Conservation (phyloP, 345 rosid genomes). For the Boechera divaricarpa region DNA sequence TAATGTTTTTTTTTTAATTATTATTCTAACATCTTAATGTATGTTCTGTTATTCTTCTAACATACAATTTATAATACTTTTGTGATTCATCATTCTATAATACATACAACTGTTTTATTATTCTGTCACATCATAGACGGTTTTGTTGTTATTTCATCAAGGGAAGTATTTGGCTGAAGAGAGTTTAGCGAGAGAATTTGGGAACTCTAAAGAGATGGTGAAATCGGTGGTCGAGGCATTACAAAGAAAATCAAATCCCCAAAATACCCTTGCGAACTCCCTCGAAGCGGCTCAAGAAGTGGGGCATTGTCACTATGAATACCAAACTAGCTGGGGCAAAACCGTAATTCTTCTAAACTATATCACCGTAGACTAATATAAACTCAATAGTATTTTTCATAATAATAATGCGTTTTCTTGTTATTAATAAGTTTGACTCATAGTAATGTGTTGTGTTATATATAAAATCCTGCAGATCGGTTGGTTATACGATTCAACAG, state of each 20-base stretch:
- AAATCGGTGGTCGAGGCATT: conserved; percentile 53
- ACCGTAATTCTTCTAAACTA: conserved; percentile 42
- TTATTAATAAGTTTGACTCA: too few relatives aligned
- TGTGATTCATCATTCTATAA: too few relatives aligned
- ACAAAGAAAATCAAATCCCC: conserved; percentile 42
- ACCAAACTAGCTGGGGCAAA: conserved; percentile 60
- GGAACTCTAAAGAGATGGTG: conserved; percentile 55
- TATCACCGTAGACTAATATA: background rate
- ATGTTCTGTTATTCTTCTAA: too few relatives aligned
- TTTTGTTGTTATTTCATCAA: background rate
- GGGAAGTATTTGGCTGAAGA: conserved; percentile 35
- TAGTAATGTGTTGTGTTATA: too few relatives aligned
- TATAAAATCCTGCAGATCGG: conserved; percentile 40
- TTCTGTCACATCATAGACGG: too few relatives aligned
- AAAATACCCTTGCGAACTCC: conserved; percentile 12
- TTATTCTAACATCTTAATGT: too few relatives aligned
- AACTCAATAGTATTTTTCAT: background rate
- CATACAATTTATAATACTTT: too few relatives aligned
- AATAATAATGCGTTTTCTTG: background rate
- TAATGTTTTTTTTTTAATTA: too few relatives aligned
- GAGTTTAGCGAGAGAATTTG: conserved; percentile 44
- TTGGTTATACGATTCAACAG: conserved; percentile 64
- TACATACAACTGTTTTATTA: too few relatives aligned
- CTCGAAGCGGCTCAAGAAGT: conserved; percentile 54
- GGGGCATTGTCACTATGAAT: conserved; percentile 55